These are phyloP conservation scores for Prunella vulgaris DNA, from an alignment of 257 asterid genomes.

Conservation along the genomic window DNA sequence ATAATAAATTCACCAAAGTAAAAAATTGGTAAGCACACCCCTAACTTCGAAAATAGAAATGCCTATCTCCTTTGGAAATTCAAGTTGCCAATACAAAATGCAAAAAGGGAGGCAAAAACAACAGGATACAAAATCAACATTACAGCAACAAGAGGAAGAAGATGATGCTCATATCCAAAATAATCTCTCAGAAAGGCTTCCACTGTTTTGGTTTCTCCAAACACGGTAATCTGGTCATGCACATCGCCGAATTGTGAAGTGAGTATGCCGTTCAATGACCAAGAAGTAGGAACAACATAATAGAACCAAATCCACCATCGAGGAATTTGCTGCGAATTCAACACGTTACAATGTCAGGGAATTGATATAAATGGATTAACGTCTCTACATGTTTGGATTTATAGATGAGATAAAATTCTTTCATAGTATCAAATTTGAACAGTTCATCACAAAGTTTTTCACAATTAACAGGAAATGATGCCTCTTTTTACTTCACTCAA, in stretches of 20 bases:
- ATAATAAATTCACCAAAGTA: too few relatives aligned
- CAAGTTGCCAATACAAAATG: slow-evolving; percentile 37
- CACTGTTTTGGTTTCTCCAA: slow-evolving; percentile 42
- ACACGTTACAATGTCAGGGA: background rate
- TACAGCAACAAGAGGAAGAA: slow-evolving; percentile 51
- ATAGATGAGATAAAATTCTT: too few relatives aligned
- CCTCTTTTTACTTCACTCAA: too few relatives aligned
- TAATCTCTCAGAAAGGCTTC: slow-evolving; percentile 42
- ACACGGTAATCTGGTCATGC: slow-evolving; percentile 32
- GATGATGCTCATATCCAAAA: slow-evolving; percentile 40
- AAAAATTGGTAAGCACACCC: too few relatives aligned
- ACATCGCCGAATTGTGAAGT: slow-evolving; percentile 64
- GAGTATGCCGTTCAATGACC: slow-evolving; percentile 51
- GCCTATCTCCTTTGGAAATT: slow-evolving; percentile 54
- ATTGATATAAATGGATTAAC: too few relatives aligned
- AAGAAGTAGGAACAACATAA: slow-evolving; percentile 48
- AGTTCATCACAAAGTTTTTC: too few relatives aligned
- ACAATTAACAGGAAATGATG: too few relatives aligned
- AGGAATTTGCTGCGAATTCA: slow-evolving; percentile 43
- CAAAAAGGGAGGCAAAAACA: slow-evolving; percentile 45
- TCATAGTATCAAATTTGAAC: background rate
- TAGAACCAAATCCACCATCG: slow-evolving; percentile 62
- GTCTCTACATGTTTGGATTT: too few relatives aligned
- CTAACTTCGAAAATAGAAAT: background rate
- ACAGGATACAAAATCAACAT: slow-evolving; percentile 39